These are phyloP conservation scores for Podaxis rugospora DNA, from an alignment of 768 basidiomycete species.

Conservation along the genomic window DNA sequence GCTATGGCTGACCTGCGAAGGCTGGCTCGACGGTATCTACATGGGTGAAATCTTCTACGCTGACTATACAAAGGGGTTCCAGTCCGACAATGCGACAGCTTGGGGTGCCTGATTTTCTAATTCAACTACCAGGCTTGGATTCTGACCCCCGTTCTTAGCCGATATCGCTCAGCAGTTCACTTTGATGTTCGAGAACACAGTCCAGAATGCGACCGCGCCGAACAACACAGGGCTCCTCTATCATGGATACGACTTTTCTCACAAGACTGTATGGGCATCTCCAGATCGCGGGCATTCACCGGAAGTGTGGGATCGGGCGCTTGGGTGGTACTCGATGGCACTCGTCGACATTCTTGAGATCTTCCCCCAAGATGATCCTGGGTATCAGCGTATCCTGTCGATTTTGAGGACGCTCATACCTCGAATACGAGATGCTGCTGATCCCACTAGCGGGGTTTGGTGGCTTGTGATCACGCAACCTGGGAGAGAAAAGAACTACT, in stretches of 20 bases:
- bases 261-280: conserved; percentile 39
- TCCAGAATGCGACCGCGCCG: conserved; percentile 31
- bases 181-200: conserved; percentile 40
- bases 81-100: conserved; percentile 31
- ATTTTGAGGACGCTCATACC: conserved; percentile 32
- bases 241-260: conserved; percentile 46
- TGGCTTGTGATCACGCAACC: conserved; percentile 50
- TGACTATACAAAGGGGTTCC: conserved; percentile 31
- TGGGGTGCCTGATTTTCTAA: conserved; percentile 26
- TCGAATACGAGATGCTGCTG: conserved; percentile 32
- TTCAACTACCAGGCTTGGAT: not conserved
- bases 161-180: conserved; percentile 38
- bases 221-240: conserved; percentile 41
- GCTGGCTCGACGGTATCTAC: conserved; percentile 43
- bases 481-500: conserved; percentile 40
- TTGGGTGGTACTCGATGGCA: conserved; percentile 47
- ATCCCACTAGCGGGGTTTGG: conserved; percentile 37
- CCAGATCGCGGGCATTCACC: conserved; percentile 42
- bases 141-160: conserved; percentile 16
- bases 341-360: conserved; percentile 42
- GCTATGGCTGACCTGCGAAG: conserved; percentile 17
- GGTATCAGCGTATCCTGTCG: conserved; percentile 25
- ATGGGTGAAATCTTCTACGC: conserved; percentile 45
- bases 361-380: conserved; percentile 26
- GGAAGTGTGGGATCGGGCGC: conserved; percentile 44